These are phyloP conservation scores for Hymenoscyphus linearis DNA, from an alignment of 2,329 filamentous ascomycete species.

Conservation along the genomic window DNA sequence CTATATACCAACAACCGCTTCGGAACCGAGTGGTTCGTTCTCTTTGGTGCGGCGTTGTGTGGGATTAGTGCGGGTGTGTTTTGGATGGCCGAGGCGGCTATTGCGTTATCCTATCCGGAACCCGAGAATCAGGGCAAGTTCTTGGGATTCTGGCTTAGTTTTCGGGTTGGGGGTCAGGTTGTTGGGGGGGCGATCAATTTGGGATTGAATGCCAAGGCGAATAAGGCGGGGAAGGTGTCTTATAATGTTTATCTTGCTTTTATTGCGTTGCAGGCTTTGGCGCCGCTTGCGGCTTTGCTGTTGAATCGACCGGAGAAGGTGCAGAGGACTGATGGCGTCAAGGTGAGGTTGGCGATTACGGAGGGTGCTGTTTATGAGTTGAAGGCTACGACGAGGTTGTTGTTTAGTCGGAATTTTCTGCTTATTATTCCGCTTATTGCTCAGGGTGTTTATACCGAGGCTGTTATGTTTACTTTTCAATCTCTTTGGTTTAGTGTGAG, in stretches of 20 bases:
- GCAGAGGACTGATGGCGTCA: conserved; percentile 58
- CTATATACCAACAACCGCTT: conserved; percentile 69
- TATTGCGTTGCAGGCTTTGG: conserved; percentile 62
- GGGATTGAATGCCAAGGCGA: conserved; percentile 54
- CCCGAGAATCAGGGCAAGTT: conserved; percentile 60
- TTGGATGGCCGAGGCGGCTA: conserved; percentile 71
- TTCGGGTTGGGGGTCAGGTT: conserved; percentile 57
- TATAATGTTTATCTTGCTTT: conserved; percentile 66
- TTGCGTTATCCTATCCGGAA: conserved; percentile 67
- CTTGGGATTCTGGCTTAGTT: conserved; percentile 63
- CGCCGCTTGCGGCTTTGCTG: conserved; percentile 59
- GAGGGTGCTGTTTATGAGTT: conserved; percentile 54
- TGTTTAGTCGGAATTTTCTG: conserved; percentile 57
- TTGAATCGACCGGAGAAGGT: conserved; percentile 57
- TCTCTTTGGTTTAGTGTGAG: conserved; percentile 66
- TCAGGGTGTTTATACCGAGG: conserved; percentile 65
- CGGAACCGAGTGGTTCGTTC: conserved; percentile 61
- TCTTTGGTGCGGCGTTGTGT: conserved; percentile 43
- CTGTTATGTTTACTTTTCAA: conserved; percentile 67
- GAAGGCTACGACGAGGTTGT: conserved; percentile 51
- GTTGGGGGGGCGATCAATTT: conserved; percentile 68
- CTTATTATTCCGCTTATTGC: conserved; percentile 63
- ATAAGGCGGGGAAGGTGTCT: conserved; percentile 58
- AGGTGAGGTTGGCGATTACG: conserved; percentile 53
- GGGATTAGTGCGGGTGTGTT: conserved; percentile 56